Base-by-base conservation (phyloP, 176 grass and related monocot genomes). In the Alloteropsis semialata region DNA sequence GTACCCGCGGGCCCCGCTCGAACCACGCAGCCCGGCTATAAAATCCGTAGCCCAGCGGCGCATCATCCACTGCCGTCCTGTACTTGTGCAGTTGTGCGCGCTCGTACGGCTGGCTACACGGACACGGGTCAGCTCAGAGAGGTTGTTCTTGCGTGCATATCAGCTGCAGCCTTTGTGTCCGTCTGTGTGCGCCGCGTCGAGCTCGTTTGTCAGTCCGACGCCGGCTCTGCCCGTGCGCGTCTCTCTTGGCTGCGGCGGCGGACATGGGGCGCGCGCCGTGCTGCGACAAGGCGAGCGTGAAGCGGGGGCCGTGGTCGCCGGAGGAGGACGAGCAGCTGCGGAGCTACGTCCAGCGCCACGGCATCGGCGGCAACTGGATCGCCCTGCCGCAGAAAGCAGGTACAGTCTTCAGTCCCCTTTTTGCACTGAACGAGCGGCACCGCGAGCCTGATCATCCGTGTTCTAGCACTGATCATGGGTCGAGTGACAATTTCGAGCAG, bases 361-460 rank as follows among this genome's bases (percentile, higher is more conserved):
- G 95, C 90, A 46, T 76, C 82, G 90, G 88, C 62, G 92, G 92
- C 78, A 97, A 94, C 88, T 97, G 95, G 95, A 94, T 97, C 72
- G 69, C 95, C 78, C 90, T 97, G 39, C 95, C 95, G 50, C 92
- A 82, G 0, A 97, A 89, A 94, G 95, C 95, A 89, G 95, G 94
- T 94, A 59, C n/a, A 2, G 6, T 17, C 16, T 17, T 17, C 48
- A 50, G 4, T 0, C 49, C 21, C 49, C 49, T 3, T 7, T 25
- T 7, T 25, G n/a, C 21, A 21, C 17, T 36, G 45, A 14, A 30
- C 17, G 44, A 10, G 43, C 6, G 10, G 42, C 6, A 46, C 38
- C 48, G 5, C 34, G 17, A 37, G 14, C 62, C 1, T 8, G 25
- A 58, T 24, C 67, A 9, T 46, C 24, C 24, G 3, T 15, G 38